Evolutionary conservation across 169 alveolate species (phyloP), one percentile per base, ranked within the genome.

Genomic region (Plasmodium fragile): DNA sequence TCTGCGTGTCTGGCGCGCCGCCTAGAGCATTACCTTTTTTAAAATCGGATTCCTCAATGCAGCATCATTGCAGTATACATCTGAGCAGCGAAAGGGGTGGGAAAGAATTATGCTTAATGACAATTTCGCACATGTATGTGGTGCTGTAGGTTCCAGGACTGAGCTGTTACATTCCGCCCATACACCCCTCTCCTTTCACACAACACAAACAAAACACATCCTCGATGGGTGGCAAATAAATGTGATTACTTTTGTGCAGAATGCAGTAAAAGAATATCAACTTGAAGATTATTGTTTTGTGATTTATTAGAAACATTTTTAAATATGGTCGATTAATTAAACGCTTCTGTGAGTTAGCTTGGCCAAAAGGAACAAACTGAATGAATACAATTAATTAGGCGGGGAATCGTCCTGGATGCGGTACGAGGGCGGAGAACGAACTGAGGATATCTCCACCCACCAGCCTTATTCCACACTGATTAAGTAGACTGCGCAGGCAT

Each of bases 251-350:
- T 85, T 77, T 85, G 49, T 52, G 93, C 49, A 85, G 43, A 32
- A 73, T 52, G 65, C 49, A 32, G 30, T 59, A n/a, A 73, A 85
- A 85, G 53, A 73, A 6, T 8, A 85, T 32, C 78, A 85, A 18
- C 93, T 69, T 53, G 28, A 49, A 75, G 65, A 85, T 52, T 11
- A 73, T 39, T 75, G 34, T 53, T 73, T 55, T 85, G 41, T 34
- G 32, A 34, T 73, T 85, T 11, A 45, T 85, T 22, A 77, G 69
- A 77, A 73, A 85, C 93, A 85, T 85, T 70, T 65, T 82, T 82
- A 41, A 41, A 65, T 70, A 82, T 36, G 0, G 28, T 59, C 70
- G 34, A 41, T 65, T 82, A 69, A 65, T 41, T n/a, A 70, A 69
- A 65, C 16, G 22, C 32, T 82, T 82, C 82, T 69, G 52, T 1